Conservation (phyloP, 2,329 filamentous ascomycete genomes). For the Fusarium luffae region DNA sequence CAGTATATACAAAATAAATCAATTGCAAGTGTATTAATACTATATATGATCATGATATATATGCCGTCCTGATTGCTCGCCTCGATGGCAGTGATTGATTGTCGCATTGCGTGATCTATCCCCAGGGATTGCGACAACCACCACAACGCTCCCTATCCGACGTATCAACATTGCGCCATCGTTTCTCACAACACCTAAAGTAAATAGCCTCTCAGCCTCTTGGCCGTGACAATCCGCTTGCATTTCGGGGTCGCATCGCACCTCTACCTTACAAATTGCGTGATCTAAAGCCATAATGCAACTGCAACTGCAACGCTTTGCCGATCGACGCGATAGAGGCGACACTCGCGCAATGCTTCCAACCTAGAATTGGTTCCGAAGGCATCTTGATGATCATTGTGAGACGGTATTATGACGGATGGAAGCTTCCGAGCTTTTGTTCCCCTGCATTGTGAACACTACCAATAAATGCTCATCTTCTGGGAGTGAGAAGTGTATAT, state of each 20-base stretch:
- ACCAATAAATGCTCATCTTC: not conserved
- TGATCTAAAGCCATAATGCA: conserved; percentile 27
- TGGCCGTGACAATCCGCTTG: too few relatives aligned
- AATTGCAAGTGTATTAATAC: accelerated
- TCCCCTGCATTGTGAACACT: conserved; percentile 21
- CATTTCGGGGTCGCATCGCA: not conserved
- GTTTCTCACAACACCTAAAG: not conserved
- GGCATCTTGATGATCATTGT: not conserved
- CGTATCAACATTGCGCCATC: conserved; percentile 41
- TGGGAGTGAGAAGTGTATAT: conserved; percentile 24
- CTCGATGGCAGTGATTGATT: not conserved
- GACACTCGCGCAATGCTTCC: conserved; percentile 33
- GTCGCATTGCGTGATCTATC: conserved; percentile 42
- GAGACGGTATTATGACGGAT: conserved; percentile 18
- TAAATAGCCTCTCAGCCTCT: not conserved
- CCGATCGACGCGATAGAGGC: conserved; percentile 14
- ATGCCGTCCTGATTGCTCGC: not conserved
- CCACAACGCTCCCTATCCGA: not conserved
- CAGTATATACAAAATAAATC: accelerated
- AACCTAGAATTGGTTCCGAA: conserved; percentile 2
- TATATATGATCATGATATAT: not conserved
- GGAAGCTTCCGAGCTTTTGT: not conserved
- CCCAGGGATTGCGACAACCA: conserved; percentile 43
- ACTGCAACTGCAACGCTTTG: not conserved
- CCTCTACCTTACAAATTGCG: conserved; percentile 29